phyloP scores from a whole-genome alignment of 1,139 yeast species.

The Magnusiomyces tetraspermus region DNA sequence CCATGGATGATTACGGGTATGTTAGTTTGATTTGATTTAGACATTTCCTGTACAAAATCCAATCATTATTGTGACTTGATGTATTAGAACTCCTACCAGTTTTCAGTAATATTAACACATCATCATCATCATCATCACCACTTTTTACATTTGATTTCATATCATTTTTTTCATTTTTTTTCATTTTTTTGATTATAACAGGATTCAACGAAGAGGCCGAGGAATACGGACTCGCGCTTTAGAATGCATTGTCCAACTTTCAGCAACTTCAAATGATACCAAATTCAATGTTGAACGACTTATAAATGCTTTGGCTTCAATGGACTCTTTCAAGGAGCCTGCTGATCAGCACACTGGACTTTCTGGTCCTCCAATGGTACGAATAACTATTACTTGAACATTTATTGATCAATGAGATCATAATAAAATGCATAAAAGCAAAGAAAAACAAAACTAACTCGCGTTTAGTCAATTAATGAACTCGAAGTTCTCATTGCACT shows the following conservation, averaged over 20 bases:
- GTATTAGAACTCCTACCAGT: neutral
- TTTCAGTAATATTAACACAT: no score
- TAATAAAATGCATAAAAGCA: no score
- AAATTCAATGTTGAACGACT: conserved; percentile 17
- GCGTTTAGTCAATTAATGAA: conserved; percentile 38
- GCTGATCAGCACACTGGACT: conserved; percentile 15
- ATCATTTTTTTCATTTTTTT: neutral
- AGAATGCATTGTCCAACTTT: conserved; percentile 38
- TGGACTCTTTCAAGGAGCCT: conserved; percentile 9
- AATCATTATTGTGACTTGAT: no score
- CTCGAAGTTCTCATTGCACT: conserved; percentile 64
- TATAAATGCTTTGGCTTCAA: conserved; percentile 16
- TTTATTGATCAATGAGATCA: no score
- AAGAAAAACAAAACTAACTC: neutral
- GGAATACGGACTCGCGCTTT: conserved; percentile 53
- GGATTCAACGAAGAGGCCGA: conserved; percentile 24
- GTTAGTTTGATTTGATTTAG: no score
- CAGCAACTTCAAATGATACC: conserved; percentile 18
- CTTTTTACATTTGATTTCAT: neutral
- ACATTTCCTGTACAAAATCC: no score
- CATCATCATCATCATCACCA: neutral
- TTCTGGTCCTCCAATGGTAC: conserved; percentile 20
- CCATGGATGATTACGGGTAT: conserved; percentile 29
- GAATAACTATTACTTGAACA: conserved; percentile 12
- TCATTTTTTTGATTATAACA: conserved; percentile 5